Percentiles rank a stretch among this genome's conserved stretches.
These are phyloP conservation scores for Penicillium roqueforti DNA, from an alignment of 495 filamentous ascomycete genomes.

Conservation along the genomic window DNA sequence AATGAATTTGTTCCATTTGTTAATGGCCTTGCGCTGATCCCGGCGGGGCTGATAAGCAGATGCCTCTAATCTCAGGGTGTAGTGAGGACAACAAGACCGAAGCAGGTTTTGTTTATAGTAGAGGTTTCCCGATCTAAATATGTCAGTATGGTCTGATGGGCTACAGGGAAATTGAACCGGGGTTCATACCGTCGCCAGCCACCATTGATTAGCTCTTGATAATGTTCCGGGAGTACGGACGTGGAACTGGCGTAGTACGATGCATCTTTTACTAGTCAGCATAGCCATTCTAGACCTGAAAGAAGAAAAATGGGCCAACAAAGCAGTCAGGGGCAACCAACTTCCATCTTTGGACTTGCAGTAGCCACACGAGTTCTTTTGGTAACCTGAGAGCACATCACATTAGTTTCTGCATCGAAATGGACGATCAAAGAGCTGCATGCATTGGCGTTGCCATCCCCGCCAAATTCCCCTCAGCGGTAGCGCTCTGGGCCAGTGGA, in stretches of 20 bases:
- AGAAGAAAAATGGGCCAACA: slow-evolving; percentile 1
- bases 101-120: slow-evolving; percentile 87
- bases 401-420: slow-evolving; percentile 13
- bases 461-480: slow-evolving; percentile 4
- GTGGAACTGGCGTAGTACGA: slow-evolving; percentile 75
- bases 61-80: slow-evolving; percentile 82
- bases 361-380: slow-evolving; percentile 52
- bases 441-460: slow-evolving; percentile 6
- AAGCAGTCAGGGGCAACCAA: slow-evolving; percentile 31
- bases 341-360: slow-evolving; percentile 52
- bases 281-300: background rate
- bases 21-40: slow-evolving; percentile 82
- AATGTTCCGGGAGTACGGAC: slow-evolving; percentile 64
- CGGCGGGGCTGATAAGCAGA: slow-evolving; percentile 63
- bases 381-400: slow-evolving; percentile 39
- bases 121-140: slow-evolving; percentile 62
- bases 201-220: slow-evolving; percentile 77
- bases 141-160: slow-evolving; percentile 16
- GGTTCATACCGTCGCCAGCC: slow-evolving; percentile 76
- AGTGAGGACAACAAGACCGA: slow-evolving; percentile 89
- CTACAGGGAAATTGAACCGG: background rate
- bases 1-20: slow-evolving; percentile 85
- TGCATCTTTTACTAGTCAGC: slow-evolving; percentile 55
- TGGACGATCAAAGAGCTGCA: slow-evolving; percentile 4
- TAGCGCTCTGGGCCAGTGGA: slow-evolving; percentile 32